Evolutionary conservation across 2,329 filamentous ascomycete species (phyloP), one percentile per base, ranked within the genome.

Genomic region (Pseudopithomyces maydicus): DNA sequence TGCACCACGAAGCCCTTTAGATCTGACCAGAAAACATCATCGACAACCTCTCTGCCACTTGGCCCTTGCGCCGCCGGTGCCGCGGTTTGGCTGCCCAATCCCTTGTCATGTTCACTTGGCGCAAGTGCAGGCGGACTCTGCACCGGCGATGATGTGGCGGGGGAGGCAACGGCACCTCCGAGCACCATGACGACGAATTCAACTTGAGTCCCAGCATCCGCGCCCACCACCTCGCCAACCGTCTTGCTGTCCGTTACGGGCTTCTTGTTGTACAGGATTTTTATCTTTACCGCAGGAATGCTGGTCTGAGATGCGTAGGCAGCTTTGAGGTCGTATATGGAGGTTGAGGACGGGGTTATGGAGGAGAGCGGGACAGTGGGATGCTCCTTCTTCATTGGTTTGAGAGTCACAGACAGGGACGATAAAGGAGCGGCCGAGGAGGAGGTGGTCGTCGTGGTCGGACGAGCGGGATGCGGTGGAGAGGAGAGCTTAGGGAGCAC

Each of bases 121-220:
- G 84, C 81, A 49, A 81, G 82, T 38, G 78, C 80, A 45, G 78
- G 77, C 17, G 79, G 75, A 68, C 78, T 79, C 52, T 77, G 74
- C 45, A 79, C 79, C 0, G 79, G 80, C 20, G 68, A 57, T 11
- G 69, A 68, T 38, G 10, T 15, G 2, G 38, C 14, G n/a, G 38
- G 38, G 7, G 15, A 17, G 6, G 38, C 38, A 10, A 67, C 78
- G 20, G 65, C 73, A 11, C 73, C 73, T 82, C 91, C 92, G 72
- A 97, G 86, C 19, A 97, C 83, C 92, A 98, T 98, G 54, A 97
- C 84, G 1, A 87, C 87, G 61, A 98, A 88, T 74, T 97, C 92
- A 0, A 94, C 81, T 11, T 79, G 81, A 1, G 66, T 76, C 17
- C 66, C 81, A 26, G 78, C 81, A 43, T 85, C 85, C 3, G 84